Evolutionary conservation across 1,139 yeast genomes (phyloP).

Genomic region (Pneumocystis murina): DNA sequence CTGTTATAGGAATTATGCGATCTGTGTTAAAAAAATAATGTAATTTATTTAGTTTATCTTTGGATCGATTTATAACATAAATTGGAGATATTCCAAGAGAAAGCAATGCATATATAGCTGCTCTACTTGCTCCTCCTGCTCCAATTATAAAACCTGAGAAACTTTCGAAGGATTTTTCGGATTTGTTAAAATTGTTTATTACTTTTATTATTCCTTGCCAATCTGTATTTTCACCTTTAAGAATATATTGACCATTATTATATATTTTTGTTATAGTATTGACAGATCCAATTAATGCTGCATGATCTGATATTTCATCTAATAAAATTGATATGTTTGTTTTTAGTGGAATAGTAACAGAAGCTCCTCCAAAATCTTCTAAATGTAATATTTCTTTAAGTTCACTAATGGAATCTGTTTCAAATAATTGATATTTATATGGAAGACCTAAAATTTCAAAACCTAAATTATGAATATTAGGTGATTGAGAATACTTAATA

Average conservation of each 20-base stretch:
- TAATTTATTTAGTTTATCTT: conserved; percentile 45
- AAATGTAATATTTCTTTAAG: conserved; percentile 6
- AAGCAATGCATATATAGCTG: conserved; percentile 79
- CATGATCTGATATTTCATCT: conserved; percentile 43
- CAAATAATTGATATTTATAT: conserved; percentile 52
- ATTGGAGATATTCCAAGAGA: conserved; percentile 63
- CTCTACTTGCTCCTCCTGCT: conserved; percentile 95
- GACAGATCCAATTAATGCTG: conserved; percentile 73
- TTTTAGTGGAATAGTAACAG: conserved; percentile 18
- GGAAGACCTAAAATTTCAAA: conserved; percentile 64
- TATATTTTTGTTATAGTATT: conserved; percentile 56
- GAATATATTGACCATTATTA: conserved; percentile 17
- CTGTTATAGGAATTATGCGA: conserved; percentile 38
- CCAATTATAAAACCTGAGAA: conserved; percentile 66
- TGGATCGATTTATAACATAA: conserved; percentile 70
- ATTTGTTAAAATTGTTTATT: conserved; percentile 27
- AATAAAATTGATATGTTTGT: conserved; percentile 14
- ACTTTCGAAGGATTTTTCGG: conserved; percentile 18
- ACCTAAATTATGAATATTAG: conserved; percentile 65
- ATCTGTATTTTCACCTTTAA: conserved; percentile 84
- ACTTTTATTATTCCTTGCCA: conserved; percentile 79
- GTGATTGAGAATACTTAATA: conserved; percentile 74
- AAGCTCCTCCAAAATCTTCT: conserved; percentile 17
- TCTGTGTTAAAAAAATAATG: conserved; percentile 43
- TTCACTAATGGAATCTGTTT: conserved; percentile 24